Evolutionary conservation across 2,329 filamentous ascomycete genomes (phyloP), one percentile per base, ranked within the genome.

Genomic region (Aspergillus neoniger): DNA sequence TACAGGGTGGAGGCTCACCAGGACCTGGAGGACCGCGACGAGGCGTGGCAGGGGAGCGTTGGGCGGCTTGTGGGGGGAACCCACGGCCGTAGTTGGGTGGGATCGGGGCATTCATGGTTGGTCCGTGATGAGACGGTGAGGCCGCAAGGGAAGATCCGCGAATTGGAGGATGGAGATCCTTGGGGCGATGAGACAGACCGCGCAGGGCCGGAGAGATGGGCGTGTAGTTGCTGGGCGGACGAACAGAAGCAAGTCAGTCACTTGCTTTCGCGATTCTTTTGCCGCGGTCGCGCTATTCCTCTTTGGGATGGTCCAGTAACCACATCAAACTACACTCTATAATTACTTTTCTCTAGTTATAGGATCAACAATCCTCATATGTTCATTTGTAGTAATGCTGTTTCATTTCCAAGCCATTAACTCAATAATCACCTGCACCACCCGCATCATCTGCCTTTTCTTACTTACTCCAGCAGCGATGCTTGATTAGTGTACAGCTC

Each of bases 401-500:
- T 68, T 59, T 64, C 67, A 69, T 67, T 67, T 56, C 57, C 50
- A 28, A 65, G 48, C 57, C 32, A 36, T 64, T 63, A 62, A 61
- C 62, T 61, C 56, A 58, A 59, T 55, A 58, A 55, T 10, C 25
- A 28, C 25, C 2, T 9, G 7, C 25, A 7, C 25, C 25, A 0
- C 8, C 49, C 36, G 54, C 47, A 23, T 12, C 47, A 61, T 2
- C 12, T 36, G 32, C 32, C 32, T 5, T 36, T 36, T 36, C 10
- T 74, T 72, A 99, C 85, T 99, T 72, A 99, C 85, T 99, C 95
- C 69, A 99, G 83, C 84, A 96, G 83, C 62, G 92, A 96, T 54
- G 95, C 95, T 82, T 99, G 94, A 83, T 97, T 98, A 65, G 92
- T 93, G 84, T 98, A 99, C 72, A 99, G 82, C 68, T 96, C 92